Base-by-base conservation (phyloP, 495 filamentous ascomycete species). In the Penicillium nucicola region DNA sequence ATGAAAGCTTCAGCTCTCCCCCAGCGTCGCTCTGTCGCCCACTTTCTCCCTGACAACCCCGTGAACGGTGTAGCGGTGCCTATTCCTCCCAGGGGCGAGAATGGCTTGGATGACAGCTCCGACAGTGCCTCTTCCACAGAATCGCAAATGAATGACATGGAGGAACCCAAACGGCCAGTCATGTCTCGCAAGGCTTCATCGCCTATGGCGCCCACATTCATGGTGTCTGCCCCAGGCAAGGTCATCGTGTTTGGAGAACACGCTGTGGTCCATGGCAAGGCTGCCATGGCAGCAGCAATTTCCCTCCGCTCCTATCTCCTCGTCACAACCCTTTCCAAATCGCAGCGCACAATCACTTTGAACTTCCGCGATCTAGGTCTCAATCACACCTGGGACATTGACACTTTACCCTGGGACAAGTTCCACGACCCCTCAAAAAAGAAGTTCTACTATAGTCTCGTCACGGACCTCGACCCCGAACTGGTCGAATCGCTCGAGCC, bases 221-320 rank as follows among this genome's bases (percentile, higher is more conserved):
- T 97, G 88, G 92, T 96, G 47, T 97, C 93, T 6, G 92, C 93
- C 12, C 93, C 93, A 11, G 93, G 92, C 28, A 98, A 98, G 69
- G 92, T 95, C 60, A 97, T 98, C 64, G 89, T 96, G 14, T 96
- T 87, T 68, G 93, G 93, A 45, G 93, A 98, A 65, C 93, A 98
- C 74, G 89, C 93, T 10, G 93, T 96, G 2, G 93, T 98, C 9
- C 82, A 98, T 62, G 93, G 93, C 62, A 96, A 96, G 83, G 84
- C 91, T 42, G 92, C 93, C 45, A 90, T 98, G 68, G 93, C 93
- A 34, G 93, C 92, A 15, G 84, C 93, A 13, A 90, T 98, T 50
- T 95, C 92, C 19, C 78, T 97, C 19, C 89, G 93, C 19, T 97
- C 92, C 33, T 98, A 97, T 68, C 84, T 98, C 35, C 89, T 91